These are phyloP conservation scores for Parietaria judaica DNA, from an alignment of 306 rosid genomes.

Conservation along the genomic window DNA sequence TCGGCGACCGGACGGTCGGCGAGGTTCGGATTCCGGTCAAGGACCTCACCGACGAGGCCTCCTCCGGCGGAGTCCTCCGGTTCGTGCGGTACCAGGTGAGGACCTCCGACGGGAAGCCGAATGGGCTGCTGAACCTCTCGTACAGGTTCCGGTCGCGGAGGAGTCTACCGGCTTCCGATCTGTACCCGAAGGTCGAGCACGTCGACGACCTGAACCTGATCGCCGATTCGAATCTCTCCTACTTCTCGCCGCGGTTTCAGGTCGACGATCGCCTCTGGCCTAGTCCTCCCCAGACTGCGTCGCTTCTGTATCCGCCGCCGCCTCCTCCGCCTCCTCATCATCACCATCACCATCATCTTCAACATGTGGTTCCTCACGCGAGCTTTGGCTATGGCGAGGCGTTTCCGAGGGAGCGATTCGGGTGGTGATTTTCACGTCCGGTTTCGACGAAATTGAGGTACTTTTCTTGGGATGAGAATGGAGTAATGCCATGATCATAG, in stretches of 20 bases:
- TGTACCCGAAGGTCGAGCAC: conserved; percentile 10
- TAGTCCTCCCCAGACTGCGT: background rate
- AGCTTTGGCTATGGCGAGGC: too few relatives aligned
- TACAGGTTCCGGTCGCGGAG: conserved; percentile 6
- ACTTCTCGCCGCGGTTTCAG: background rate
- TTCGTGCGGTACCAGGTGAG: conserved; percentile 23
- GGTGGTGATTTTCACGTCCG: too few relatives aligned
- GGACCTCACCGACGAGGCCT: conserved; percentile 22
- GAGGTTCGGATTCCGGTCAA: conserved; percentile 24
- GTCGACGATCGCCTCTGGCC: background rate
- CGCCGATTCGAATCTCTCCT: background rate
- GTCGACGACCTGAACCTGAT: background rate
- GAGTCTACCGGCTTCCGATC: background rate
- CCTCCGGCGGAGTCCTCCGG: conserved; percentile 18
- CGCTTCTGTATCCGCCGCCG: background rate
- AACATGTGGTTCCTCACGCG: too few relatives aligned
- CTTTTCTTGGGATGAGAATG: too few relatives aligned
- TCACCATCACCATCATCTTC: too few relatives aligned
- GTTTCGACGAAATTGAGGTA: too few relatives aligned
- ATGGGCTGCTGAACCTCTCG: conserved; percentile 30
- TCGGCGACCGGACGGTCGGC: conserved; percentile 21
- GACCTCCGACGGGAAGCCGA: conserved; percentile 20
- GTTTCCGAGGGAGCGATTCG: too few relatives aligned
- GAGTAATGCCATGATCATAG: too few relatives aligned
- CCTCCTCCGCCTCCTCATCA: background rate